These are phyloP conservation scores for Entomortierella parvispora DNA, from an alignment of 192 early-diverging fungal species.

Conservation along the genomic window DNA sequence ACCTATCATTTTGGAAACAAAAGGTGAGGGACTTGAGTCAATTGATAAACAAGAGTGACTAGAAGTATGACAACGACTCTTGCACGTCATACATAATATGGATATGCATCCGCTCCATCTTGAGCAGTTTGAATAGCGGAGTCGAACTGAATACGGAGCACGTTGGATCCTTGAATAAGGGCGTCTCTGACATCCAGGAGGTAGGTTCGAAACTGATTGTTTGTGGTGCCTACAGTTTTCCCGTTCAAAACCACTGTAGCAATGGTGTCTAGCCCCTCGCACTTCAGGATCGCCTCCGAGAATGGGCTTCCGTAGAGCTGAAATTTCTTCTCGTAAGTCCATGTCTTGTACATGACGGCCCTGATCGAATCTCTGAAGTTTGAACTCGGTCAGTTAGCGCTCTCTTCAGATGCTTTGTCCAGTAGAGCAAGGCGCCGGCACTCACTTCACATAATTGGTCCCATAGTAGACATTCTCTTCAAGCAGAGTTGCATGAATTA, in stretches of 20 bases:
- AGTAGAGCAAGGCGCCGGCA: not conserved
- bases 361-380: slow-evolving; percentile 25
- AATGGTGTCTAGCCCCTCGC: slow-evolving; percentile 64
- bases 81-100: slow-evolving; percentile 26
- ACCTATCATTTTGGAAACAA: slow-evolving; percentile 10
- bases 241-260: slow-evolving; percentile 59
- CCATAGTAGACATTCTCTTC: slow-evolving; percentile 29
- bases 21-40: not conserved
- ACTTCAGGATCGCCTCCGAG: slow-evolving; percentile 28
- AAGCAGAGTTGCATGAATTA: slow-evolving; percentile 22
- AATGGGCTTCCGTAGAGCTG: not conserved
- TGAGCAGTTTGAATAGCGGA: slow-evolving; percentile 39
- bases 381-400: no score
- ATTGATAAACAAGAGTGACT: not conserved
- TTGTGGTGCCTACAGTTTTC: slow-evolving; percentile 27
- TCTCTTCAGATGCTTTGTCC: no score
- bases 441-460: slow-evolving; percentile 46
- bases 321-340: slow-evolving; percentile 19
- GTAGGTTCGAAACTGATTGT: slow-evolving; percentile 63
- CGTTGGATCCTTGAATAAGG: slow-evolving; percentile 28
- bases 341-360: slow-evolving; percentile 12
- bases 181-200: slow-evolving; percentile 24
- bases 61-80: no score
- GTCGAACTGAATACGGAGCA: slow-evolving; percentile 43
- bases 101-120: slow-evolving; percentile 16